Base-by-base conservation (phyloP, 805 yeast genomes). In the Teunomyces funiuensis region DNA sequence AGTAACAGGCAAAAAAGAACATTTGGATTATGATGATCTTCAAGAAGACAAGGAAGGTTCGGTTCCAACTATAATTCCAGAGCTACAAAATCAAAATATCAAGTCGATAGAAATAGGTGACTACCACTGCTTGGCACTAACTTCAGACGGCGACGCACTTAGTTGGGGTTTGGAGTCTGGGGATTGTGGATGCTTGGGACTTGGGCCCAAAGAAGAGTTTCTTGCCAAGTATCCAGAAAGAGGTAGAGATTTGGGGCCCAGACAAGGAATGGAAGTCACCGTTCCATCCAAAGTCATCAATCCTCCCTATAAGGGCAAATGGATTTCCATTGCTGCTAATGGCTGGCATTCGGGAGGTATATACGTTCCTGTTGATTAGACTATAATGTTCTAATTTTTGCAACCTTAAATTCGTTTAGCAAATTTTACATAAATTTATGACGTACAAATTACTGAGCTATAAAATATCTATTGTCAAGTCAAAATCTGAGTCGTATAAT, bases 321-420 rank as follows among this genome's bases (percentile, higher is more conserved):
- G 83, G 54, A 58, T 83, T 15, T 80, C 82, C 0, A 73, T 84
- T 25, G 75, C 85, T 1, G 88, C 90, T 5, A 82, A 81, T 11
- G 95, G 93, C 1, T 85, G 91, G 91, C 93, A 85, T 43, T 76
- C 88, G 5, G 80, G 82, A 33, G 89, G 88, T 1, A 65, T 85
- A 13, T 57, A 45, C 39, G 51, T 57, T 8, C 46, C 56, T 4
- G 11, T 28, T 14, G 18, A 15, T 10, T 20, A 20, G 20, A 9
- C 18, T 13, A n/a, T 33, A 2, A 19, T 11, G 25, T 17, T 6
- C n/a, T 14, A 11, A 31, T 31, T 19, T 28, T 31, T 31, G 25
- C 20, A 31, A 31, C 17, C n/a, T n/a, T n/a, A n/a, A n/a, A n/a
- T n/a, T n/a, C n/a, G n/a, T n/a, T n/a, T n/a, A n/a, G n/a, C n/a